A percentile compares a stretch with the other conserved stretches of the same genome.
Conservation (phyloP, 305 asterid genomes). For the Fraxinus latifolia region DNA sequence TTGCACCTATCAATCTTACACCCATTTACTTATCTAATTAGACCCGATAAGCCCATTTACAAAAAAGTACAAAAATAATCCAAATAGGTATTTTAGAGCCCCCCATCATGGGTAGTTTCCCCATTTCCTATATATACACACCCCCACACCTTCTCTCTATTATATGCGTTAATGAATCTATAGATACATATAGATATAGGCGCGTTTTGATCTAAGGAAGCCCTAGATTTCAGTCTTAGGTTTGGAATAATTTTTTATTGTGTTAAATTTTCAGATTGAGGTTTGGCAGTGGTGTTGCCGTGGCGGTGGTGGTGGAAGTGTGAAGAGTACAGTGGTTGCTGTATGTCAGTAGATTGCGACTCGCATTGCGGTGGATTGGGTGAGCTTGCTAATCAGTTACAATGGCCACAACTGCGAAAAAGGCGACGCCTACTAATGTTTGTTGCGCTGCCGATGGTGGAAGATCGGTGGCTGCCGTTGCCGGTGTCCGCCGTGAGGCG, state of each 20-base stretch:
- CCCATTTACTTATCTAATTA: constrained; percentile 33
- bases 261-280: constrained; percentile 12
- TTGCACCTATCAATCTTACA: constrained; percentile 34
- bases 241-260: constrained; percentile 1
- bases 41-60: neutral
- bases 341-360: constrained; percentile 85
- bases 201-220: constrained; percentile 35
- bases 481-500: constrained; percentile 46
- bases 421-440: constrained; percentile 49
- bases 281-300: constrained; percentile 22
- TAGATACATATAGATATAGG: constrained; percentile 23
- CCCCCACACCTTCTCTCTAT: constrained; percentile 14
- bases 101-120: neutral
- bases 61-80: neutral
- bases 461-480: constrained; percentile 13
- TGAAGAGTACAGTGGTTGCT: constrained; percentile 40
- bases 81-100: neutral
- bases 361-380: constrained; percentile 75
- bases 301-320: neutral
- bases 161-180: constrained; percentile 22
- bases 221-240: constrained; percentile 28
- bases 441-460: constrained; percentile 27
- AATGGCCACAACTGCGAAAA: constrained; percentile 91
- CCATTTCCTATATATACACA: neutral
- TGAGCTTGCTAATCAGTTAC: constrained; percentile 73